Base-by-base conservation (phyloP, 2,329 filamentous ascomycete genomes). In the Calonectria pseudoturangicola region DNA sequence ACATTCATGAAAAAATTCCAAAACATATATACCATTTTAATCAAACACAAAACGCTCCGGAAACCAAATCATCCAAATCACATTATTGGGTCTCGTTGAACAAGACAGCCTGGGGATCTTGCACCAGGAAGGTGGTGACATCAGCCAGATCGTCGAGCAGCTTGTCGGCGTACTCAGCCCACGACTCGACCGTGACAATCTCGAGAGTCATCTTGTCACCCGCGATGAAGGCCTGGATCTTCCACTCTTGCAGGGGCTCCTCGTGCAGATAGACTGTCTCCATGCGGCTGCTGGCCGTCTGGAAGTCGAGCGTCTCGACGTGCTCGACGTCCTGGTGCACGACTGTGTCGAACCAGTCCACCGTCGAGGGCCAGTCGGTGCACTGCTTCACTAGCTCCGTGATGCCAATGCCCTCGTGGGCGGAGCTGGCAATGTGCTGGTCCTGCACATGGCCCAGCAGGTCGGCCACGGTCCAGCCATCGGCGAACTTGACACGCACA, bases 271-370 rank as follows among this genome's bases (percentile, higher is more conserved):
- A 92, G 18, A 89, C 79, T 13, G 62, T 65, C 81, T 92, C 91
- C 75, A 91, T 87, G 48, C 84, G 83, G 77, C 83, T 87, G 68
- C 77, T 81, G 15, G 81, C 82, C 27, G 75, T 78, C n/a, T 82
- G 79, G 71, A 88, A 85, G 5, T 76, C 81, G 15, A 91, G 85
- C 30, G 83, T 85, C 77, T 92, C 90, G n/a, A 92, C 90, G 78
- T 92, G 90, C 68, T 89, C 88, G 54, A 90, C 89, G 75, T 90
- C 89, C 81, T 91, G 89, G 80, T 91, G 89, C 15, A 91, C 89
- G 1, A 91, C 86, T 0, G 88, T 88, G 77, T 90, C 88, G 75
- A 90, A 91, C 83, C 87, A 89, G 66, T 81, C 82, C 3, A 79
- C 77, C 36, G 64, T 48, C 13, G 69, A 43, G 54, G 70, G 74